These are phyloP conservation scores for Picea abies DNA, from an alignment of 83 land plant genomes.

Conservation along the genomic window DNA sequence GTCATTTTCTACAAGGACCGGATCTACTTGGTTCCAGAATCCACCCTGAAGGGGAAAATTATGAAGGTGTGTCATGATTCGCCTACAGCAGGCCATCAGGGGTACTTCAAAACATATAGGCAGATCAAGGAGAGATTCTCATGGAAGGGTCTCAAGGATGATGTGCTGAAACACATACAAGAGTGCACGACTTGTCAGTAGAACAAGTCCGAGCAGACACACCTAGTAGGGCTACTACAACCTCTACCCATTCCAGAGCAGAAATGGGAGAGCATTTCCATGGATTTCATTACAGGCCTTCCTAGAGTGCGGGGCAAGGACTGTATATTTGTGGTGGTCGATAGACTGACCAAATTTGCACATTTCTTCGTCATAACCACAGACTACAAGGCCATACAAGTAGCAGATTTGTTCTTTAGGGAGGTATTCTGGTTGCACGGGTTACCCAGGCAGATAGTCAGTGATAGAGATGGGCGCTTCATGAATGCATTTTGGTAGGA, in stretches of 20 bases:
- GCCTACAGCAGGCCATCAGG: not conserved
- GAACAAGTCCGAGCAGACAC: not conserved
- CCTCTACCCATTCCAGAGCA: slow-evolving; percentile 10
- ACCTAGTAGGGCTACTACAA: not conserved
- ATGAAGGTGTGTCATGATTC: not conserved
- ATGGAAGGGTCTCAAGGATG: not conserved
- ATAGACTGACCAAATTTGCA: too few species aligned
- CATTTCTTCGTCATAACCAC: too few species aligned
- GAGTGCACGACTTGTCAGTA: not conserved
- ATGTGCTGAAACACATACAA: not conserved
- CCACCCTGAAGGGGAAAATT: not conserved
- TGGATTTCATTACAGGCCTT: too few species aligned
- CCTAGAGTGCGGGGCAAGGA: too few species aligned
- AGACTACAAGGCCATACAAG: too few species aligned
- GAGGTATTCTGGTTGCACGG: too few species aligned
- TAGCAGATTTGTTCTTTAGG: too few species aligned
- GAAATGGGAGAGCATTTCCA: too few species aligned
- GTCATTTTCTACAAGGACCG: not conserved
- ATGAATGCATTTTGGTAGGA: too few species aligned
- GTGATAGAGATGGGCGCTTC: too few species aligned
- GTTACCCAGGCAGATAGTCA: too few species aligned
- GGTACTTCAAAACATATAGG: not conserved
- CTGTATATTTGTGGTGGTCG: too few species aligned
- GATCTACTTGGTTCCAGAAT: not conserved
- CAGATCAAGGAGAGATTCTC: not conserved